Conservation (phyloP, 768 basidiomycete genomes). For the Gymnopilus dilepis region DNA sequence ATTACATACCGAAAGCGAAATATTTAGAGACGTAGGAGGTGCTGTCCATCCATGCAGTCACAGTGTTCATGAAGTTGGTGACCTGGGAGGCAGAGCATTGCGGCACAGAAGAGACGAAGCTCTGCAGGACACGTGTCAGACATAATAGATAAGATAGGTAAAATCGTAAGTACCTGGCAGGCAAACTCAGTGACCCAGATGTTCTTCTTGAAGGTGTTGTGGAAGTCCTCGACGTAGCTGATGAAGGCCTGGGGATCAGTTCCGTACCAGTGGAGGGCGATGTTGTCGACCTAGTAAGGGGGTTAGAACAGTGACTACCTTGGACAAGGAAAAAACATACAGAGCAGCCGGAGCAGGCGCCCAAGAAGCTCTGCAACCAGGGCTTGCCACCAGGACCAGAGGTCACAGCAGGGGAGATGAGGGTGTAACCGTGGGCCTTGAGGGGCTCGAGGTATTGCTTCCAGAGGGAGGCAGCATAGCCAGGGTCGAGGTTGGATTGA, state of each 20-base stretch:
- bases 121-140: conserved; percentile 37
- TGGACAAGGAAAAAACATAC: conserved; percentile 43
- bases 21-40: conserved; percentile 45
- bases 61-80: conserved; percentile 50
- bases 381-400: conserved; percentile 57
- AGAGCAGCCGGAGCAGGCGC: conserved; percentile 53
- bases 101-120: conserved; percentile 52
- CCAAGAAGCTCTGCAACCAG: conserved; percentile 71
- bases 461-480: conserved; percentile 60
- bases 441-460: conserved; percentile 64
- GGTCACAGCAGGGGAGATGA: conserved; percentile 73
- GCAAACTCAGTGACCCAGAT: conserved; percentile 78
- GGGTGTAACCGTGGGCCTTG: conserved; percentile 54
- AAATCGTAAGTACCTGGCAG: conserved; percentile 50
- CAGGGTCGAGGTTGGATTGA: conserved; percentile 67
- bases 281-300: conserved; percentile 51
- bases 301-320: background rate
- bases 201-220: conserved; percentile 45
- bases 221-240: conserved; percentile 51
- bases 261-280: conserved; percentile 78
- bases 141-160: background rate
- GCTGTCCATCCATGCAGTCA: conserved; percentile 51
- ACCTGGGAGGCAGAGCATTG: conserved; percentile 49
- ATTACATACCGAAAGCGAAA: conserved; percentile 65
- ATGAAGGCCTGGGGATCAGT: conserved; percentile 52